Conservation (phyloP, 768 basidiomycete species). For the Mrakia blollopis region DNA sequence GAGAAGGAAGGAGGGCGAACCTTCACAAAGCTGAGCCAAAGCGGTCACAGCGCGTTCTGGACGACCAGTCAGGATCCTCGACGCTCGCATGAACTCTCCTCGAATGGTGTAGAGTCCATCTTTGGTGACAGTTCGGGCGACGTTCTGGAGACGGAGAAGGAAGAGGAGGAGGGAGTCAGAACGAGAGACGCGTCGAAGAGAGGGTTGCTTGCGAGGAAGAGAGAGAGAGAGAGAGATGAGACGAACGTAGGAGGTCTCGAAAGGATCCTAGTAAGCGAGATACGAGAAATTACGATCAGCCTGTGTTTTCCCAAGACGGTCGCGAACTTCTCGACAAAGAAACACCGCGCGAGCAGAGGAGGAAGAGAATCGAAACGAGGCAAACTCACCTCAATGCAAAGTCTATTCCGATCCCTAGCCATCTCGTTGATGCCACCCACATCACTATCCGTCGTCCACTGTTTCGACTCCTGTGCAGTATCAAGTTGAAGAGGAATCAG, state of each 20-base stretch:
- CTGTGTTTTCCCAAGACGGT: background rate
- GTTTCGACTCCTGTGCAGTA: slow-evolving; percentile 59
- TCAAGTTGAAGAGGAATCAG: background rate
- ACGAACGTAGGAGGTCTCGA: slow-evolving; percentile 71
- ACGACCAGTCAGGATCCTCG: slow-evolving; percentile 70
- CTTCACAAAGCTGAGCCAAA: slow-evolving; percentile 84
- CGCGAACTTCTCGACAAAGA: background rate
- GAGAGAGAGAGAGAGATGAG: too few relatives aligned
- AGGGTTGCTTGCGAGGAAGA: too few relatives aligned
- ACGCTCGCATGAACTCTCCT: slow-evolving; percentile 96
- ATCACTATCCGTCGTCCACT: slow-evolving; percentile 81
- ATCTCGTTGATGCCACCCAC: slow-evolving; percentile 47
- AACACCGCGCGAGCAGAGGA: too few relatives aligned
- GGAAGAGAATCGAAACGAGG: background rate
- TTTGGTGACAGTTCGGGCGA: slow-evolving; percentile 90
- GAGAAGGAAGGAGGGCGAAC: background rate
- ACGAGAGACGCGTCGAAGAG: background rate
- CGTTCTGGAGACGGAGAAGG: slow-evolving; percentile 53
- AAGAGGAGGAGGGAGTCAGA: background rate
- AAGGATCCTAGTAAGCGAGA: slow-evolving; percentile 69
- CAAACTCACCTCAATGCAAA: slow-evolving; percentile 80
- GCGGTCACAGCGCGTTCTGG: slow-evolving; percentile 76
- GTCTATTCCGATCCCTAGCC: slow-evolving; percentile 76
- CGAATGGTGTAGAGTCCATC: slow-evolving; percentile 98
- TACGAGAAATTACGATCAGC: background rate